Evolutionary conservation across 306 rosid species (phyloP), one percentile per base, ranked within the genome.

Genomic region (Vigna reflexopilosa): DNA sequence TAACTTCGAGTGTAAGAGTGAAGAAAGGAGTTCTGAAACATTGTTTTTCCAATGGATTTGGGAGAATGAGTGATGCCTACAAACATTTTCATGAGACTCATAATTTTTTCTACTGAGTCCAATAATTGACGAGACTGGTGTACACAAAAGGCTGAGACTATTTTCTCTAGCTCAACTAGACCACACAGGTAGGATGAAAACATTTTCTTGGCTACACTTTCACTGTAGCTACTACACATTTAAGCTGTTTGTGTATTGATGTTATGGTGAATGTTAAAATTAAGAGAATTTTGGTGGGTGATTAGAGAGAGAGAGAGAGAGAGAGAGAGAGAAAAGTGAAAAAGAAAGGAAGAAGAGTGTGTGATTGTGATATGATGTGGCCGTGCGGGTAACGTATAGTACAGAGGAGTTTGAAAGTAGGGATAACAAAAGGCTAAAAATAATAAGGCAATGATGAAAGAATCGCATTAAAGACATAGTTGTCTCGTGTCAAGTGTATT

Each of bases 401-500:
- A 81, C 82, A 82, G 77, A 65, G 62, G 65, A 48, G 72, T 30
- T 80, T 58, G 78, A 77, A 84, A 80, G 85, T 80, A 59, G 77
- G 70, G 73, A 70, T 36, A 30, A 50, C 17, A 66, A 77, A 90
- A 83, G 77, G 80, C 82, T 72, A 77, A 84, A 85, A 90, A 87
- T 91, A 85, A 91, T 87, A 84, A 85, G 91, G 93, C 82, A 84
- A 91, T 89, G 85, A 91, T 85, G 91, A 87, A 81, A 70, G 86
- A 66, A 86, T 85, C 82, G 72, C 70, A 83, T 69, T 86, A 67
- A 90, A 81, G 83, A 30, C 84, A 32, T 32, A 45, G 68, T 45
- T 62, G 85, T 82, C 84, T 73, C 71, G 55, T 84, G 76, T 82
- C 76, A 34, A 51, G 78, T 58, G 75, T 77, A 45, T 76, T 70